phyloP scores from a whole-genome alignment of 2,329 filamentous ascomycete genomes.

The Xylariaceae sp. region DNA sequence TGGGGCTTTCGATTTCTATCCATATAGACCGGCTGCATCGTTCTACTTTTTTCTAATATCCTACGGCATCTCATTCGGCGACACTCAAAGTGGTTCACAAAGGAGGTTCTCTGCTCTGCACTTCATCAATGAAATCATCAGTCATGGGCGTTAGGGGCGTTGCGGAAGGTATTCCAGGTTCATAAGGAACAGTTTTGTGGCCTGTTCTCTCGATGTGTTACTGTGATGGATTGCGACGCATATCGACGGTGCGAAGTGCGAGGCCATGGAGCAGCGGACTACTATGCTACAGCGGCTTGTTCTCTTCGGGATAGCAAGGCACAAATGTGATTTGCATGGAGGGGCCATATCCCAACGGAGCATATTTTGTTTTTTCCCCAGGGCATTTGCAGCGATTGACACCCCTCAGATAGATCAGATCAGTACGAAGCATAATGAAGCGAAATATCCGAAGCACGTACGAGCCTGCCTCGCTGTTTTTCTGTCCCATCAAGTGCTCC shows the following conservation, averaged over 20 bases:
- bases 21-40: conserved; percentile 26
- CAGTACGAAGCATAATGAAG: conserved; percentile 33
- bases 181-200: not conserved
- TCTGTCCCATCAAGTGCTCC: not conserved
- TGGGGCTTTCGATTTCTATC: conserved; percentile 8
- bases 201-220: conserved; percentile 6
- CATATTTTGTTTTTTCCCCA: conserved; percentile 1
- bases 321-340: not conserved
- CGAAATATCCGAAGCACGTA: conserved; percentile 12
- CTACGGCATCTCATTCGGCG: conserved; percentile 6
- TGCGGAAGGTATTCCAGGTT: not conserved
- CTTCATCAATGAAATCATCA: conserved; percentile 8
- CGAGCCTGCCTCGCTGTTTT: not conserved
- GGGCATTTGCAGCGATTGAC: conserved; percentile 19
- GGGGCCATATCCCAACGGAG: not conserved
- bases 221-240: not conserved
- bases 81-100: conserved; percentile 1
- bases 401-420: conserved; percentile 33
- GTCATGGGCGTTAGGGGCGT: conserved; percentile 18
- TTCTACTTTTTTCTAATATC: not conserved
- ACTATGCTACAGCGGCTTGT: conserved; percentile 4
- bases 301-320: not conserved
- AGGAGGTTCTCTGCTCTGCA: conserved; percentile 3
- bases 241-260: not conserved
- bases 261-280: not conserved